Conservation (phyloP, 768 basidiomycete genomes). For the Paxillus rubicundulus region DNA sequence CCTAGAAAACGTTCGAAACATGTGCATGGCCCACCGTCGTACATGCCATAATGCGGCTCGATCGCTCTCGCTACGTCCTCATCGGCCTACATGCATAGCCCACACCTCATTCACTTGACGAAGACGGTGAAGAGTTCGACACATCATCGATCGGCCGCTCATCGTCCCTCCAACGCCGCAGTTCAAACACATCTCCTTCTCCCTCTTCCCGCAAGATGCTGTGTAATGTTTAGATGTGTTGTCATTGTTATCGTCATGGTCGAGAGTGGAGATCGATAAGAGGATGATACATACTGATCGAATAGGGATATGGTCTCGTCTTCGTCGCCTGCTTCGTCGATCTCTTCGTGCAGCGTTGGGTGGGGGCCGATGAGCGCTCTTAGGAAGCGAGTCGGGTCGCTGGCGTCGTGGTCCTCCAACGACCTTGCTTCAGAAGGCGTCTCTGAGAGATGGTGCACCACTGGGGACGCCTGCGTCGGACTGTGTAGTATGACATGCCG, state of each 20-base stretch:
- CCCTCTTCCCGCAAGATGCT: slow-evolving; percentile 65
- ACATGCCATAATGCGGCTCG: neutral
- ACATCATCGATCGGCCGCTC: slow-evolving; percentile 22
- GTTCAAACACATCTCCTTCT: slow-evolving; percentile 50
- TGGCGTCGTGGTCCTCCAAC: slow-evolving; percentile 35
- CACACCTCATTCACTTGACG: slow-evolving; percentile 7
- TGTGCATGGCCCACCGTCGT: slow-evolving; percentile 6
- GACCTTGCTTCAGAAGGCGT: slow-evolving; percentile 50
- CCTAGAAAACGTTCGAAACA: too few species aligned
- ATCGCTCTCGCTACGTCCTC: slow-evolving; percentile 2
- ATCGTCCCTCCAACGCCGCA: slow-evolving; percentile 39
- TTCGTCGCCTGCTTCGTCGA: slow-evolving; percentile 39
- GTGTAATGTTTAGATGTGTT: neutral
- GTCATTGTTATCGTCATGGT: neutral
- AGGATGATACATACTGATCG: slow-evolving; percentile 56
- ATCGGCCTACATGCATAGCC: slow-evolving; percentile 3
- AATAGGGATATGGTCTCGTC: slow-evolving; percentile 59
- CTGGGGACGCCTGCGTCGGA: slow-evolving; percentile 57
- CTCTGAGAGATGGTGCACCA: slow-evolving; percentile 38
- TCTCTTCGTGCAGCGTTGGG: slow-evolving; percentile 28
- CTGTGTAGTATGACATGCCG: slow-evolving; percentile 67
- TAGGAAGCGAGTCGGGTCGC: slow-evolving; percentile 37
- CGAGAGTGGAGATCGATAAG: slow-evolving; percentile 9
- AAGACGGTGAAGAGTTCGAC: slow-evolving; percentile 20
- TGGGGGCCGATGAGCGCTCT: slow-evolving; percentile 33